These are phyloP conservation scores for Echinosphaeria canescens DNA, from an alignment of 2,329 filamentous ascomycete genomes.

Conservation along the genomic window DNA sequence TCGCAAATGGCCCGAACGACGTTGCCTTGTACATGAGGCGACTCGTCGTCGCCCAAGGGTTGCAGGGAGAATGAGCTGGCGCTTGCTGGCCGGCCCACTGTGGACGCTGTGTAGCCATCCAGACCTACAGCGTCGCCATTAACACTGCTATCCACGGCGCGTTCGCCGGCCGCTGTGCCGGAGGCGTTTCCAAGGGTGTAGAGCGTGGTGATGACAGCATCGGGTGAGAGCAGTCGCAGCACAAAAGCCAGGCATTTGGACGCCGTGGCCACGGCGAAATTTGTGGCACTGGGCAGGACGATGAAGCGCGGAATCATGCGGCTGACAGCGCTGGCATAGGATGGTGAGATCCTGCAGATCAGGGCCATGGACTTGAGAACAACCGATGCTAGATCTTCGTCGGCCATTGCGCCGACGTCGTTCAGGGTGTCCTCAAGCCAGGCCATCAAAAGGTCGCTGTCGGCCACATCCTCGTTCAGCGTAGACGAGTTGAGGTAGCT, in stretches of 20 bases:
- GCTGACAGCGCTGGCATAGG: slow-evolving; percentile 54
- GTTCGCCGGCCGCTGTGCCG: no score
- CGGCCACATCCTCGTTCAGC: slow-evolving; percentile 62
- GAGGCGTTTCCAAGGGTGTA: slow-evolving; percentile 84
- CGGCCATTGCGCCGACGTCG: slow-evolving; percentile 65
- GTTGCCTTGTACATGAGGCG: slow-evolving; percentile 55
- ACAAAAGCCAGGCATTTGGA: slow-evolving; percentile 72
- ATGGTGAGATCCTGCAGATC: slow-evolving; percentile 52
- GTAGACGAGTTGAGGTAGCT: slow-evolving; percentile 73
- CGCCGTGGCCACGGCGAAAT: slow-evolving; percentile 56
- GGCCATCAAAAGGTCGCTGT: slow-evolving; percentile 53
- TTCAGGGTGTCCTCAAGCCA: slow-evolving; percentile 74
- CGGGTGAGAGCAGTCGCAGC: slow-evolving; percentile 65
- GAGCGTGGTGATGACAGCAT: slow-evolving; percentile 82
- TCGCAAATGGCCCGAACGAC: slow-evolving; percentile 90
- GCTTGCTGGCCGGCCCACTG: slow-evolving; percentile 31
- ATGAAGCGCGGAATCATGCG: slow-evolving; percentile 70
- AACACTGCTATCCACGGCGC: no score
- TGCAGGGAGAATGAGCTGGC: slow-evolving; percentile 67
- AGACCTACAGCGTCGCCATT: slow-evolving; percentile 19
- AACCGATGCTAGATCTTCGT: slow-evolving; percentile 53
- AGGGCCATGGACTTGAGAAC: slow-evolving; percentile 68
- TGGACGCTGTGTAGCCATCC: slow-evolving; percentile 19
- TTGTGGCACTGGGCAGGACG: slow-evolving; percentile 46
- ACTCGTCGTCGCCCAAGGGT: slow-evolving; percentile 57